Percentiles rank a stretch among this genome's conserved stretches.
phyloP scores from a whole-genome alignment of 163 green algal species.

The Scenedesmus sp. region DNA sequence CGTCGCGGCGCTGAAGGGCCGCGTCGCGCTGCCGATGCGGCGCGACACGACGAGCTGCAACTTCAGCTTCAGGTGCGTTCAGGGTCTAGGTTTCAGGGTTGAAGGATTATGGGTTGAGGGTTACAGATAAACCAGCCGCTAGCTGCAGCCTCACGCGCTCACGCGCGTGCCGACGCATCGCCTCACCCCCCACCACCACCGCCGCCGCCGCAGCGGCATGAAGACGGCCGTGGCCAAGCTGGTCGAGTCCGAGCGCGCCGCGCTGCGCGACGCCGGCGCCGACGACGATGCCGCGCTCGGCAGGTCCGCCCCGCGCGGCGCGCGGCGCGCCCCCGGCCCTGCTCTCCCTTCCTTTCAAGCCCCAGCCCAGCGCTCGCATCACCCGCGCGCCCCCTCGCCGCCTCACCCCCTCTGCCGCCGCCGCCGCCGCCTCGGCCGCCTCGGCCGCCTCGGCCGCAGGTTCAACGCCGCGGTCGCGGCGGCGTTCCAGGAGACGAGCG shows the following conservation, averaged over 20 bases:
- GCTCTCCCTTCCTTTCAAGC: no score
- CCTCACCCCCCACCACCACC: no score
- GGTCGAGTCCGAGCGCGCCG: conserved; percentile 25
- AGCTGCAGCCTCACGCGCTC: no score
- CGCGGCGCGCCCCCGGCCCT: no score
- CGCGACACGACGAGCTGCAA: conserved; percentile 54
- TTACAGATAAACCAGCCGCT: no score
- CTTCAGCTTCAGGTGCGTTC: conserved; percentile 44
- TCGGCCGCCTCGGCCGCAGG: neutral
- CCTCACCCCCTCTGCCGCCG: neutral
- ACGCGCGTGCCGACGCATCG: no score
- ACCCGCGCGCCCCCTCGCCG: no score
- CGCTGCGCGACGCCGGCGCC: neutral
- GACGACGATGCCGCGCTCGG: neutral
- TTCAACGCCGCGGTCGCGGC: conserved; percentile 34
- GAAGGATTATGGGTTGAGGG: neutral
- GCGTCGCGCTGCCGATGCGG: conserved; percentile 22
- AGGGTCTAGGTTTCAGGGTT: neutral
- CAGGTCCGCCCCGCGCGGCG: no score
- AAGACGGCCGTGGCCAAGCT: conserved; percentile 80
- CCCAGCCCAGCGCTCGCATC: no score
- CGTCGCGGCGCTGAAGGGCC: conserved; percentile 51
- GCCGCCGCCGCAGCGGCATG: conserved; percentile 67
- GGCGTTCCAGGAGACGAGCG: conserved; percentile 32
- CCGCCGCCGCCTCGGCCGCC: neutral